Evolutionary conservation across 176 grass and related monocot species (phyloP).

Genomic region (Triticum monococcum): DNA sequence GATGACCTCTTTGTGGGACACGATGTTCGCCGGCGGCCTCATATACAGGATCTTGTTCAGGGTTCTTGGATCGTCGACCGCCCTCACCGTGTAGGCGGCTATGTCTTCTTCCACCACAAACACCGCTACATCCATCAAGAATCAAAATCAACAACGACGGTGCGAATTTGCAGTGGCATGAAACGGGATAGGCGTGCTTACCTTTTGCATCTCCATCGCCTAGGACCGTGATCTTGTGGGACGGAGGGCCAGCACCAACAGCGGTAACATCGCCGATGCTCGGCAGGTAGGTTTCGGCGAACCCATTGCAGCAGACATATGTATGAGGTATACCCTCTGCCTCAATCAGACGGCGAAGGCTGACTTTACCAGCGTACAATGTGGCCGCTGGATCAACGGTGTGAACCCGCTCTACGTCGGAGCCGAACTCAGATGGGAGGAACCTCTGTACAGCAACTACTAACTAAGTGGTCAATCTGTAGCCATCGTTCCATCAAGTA

Average conservation of each 20-base stretch:
- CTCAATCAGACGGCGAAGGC: neutral
- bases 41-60: conserved; percentile 67
- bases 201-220: neutral
- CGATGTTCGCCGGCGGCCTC: conserved; percentile 29
- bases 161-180: neutral
- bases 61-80: conserved; percentile 37
- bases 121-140: no score
- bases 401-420: neutral
- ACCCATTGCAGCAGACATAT: neutral
- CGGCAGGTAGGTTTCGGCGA: neutral
- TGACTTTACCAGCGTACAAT: neutral
- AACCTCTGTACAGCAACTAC: conserved; percentile 41
- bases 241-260: neutral
- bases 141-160: neutral
- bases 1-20: conserved; percentile 58
- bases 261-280: neutral
- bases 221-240: neutral
- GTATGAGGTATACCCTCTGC: neutral
- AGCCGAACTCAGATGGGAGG: conserved; percentile 16
- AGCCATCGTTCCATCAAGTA: neutral
- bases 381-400: neutral
- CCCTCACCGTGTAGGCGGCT: conserved; percentile 29
- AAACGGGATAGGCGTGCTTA: neutral
- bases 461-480: neutral
- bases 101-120: neutral